These are phyloP conservation scores for Vitis cinerea DNA, from an alignment of 164 flowering plant genomes.

Conservation along the genomic window DNA sequence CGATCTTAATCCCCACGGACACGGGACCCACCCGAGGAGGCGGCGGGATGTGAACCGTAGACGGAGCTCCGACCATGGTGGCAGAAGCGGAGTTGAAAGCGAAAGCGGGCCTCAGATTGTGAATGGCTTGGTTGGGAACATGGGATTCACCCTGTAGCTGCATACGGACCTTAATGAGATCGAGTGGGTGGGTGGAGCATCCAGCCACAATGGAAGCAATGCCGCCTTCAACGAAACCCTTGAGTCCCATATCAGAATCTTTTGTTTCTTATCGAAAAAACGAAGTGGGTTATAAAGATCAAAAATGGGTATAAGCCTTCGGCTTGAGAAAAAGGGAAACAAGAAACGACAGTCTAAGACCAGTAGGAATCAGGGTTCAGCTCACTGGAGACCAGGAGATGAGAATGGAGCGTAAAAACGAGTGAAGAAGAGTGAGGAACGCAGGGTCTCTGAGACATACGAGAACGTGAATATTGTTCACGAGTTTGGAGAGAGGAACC, in stretches of 20 bases:
- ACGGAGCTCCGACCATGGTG: neutral
- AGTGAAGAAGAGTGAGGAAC: constrained; percentile 39
- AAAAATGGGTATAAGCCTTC: neutral
- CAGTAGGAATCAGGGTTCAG: constrained; percentile 16
- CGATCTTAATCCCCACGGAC: constrained; percentile 27
- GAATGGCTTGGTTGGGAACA: constrained; percentile 8
- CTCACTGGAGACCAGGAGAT: constrained; percentile 45
- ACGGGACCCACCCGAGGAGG: constrained; percentile 35
- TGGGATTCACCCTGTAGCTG: constrained; percentile 70
- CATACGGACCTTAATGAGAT: constrained; percentile 76
- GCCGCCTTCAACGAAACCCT: constrained; percentile 74
- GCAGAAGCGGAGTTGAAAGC: constrained; percentile 25
- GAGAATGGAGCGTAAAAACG: constrained; percentile 39
- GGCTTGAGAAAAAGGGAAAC: neutral
- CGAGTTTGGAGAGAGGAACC: neutral
- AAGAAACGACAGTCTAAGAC: neutral
- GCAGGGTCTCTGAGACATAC: constrained; percentile 42
- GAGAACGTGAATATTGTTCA: neutral
- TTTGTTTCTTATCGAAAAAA: neutral
- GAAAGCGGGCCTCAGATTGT: constrained; percentile 42
- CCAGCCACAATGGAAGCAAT: constrained; percentile 72
- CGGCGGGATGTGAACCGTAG: constrained; percentile 3
- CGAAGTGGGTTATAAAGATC: too few species aligned
- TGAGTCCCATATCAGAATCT: constrained; percentile 43
- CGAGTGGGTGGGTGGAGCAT: constrained; percentile 72